Base-by-base conservation (phyloP, 2,329 filamentous ascomycete species). In the Pseudogymnoascus sp. region DNA sequence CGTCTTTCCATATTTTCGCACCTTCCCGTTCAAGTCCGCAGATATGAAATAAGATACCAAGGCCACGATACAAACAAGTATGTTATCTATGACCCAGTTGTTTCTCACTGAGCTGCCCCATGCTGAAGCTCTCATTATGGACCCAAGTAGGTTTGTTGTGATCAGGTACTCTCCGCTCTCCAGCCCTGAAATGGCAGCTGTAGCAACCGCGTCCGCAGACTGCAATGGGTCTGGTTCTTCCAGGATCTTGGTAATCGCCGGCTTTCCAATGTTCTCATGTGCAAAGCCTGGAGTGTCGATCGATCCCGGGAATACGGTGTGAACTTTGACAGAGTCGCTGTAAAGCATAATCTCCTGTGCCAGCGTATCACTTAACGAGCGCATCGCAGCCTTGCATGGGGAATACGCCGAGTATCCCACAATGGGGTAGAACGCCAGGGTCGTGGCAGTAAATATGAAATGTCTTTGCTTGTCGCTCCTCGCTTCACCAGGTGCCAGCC, bases 271-370 rank as follows among this genome's bases (percentile, higher is more conserved):
- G 70, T 95, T 87, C 76, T 97, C 93, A 15, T 83, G 79, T 64
- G 87, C 87, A 60, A 87, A 82, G 0, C 92, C 92, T 0, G 90
- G 87, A 5, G 83, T 87, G 12, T 85, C 79, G 66, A 99, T 97
- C 2, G 88, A 90, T 60, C 89, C 93, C 0, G 94, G 94, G 69
- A 87, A 89, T 10, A 97, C 84, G 42, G 90, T 82, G 70, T 96
- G 90, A 18, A 97, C 80, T 68, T 88, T 85, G 61, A 97, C 87
- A 45, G 87, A 83, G 60, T 87, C 87, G 48, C 92, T 92, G 78
- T 97, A 99, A 60, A 97, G 78, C 69, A 91, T 80, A 45, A 95
- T 78, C 76, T 99, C 94, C 71, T 93, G 90, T 21, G 85, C 85
- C 59, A 99, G 79, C 0, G 87, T 87, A 72, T 99, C 94, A 61